Base-by-base conservation (phyloP, 2,329 filamentous ascomycete species). In the Colletotrichum spinosum region DNA sequence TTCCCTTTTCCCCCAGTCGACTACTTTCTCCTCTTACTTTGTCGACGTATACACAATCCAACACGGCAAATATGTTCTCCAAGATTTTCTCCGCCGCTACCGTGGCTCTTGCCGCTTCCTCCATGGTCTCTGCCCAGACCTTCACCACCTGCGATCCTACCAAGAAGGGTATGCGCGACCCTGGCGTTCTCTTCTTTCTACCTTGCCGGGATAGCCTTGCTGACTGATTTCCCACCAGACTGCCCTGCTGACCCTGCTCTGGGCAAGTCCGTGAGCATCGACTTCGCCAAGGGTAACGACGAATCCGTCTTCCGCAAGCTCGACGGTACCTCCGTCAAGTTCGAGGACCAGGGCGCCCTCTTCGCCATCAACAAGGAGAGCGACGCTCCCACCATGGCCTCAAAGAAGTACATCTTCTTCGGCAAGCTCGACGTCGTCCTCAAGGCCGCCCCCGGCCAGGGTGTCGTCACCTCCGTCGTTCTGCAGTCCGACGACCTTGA, bases 321-420 rank as follows among this genome's bases (percentile, higher is more conserved):
- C 50, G 76, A 75, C 6, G 85, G 84, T 66, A 87, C 86, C 68
- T 76, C 69, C 34, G 69, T 88, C 56, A 73, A 70, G 38, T 87
- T 87, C 74, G 78, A 80, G 71, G 51, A 69, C 49, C 69, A 70
- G 59, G 86, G 86, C 68, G 86, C 85, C 67, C 76, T 80, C 68
- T 88, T 88, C 79, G 85, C 87, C 72, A 97, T 97, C 80, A 86
- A 85, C 41, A 82, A 87, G 55, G 85, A 88, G 68, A 82, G 76
- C 11, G 86, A 93, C 55, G 88, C 86, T 53, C 90, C 93, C 42
- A 93, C 91, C 39, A 93, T 97, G 78, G 85, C 84, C 73, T 87
- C 87, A 61, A 85, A 89, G 73, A 94, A 94, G 86, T 98, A 97
- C 84, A 93, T 99, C 78, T 97, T 98, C 92, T 98, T 97, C 78